Conservation (phyloP, 495 filamentous ascomycete species). For the Xylaria castorea region DNA sequence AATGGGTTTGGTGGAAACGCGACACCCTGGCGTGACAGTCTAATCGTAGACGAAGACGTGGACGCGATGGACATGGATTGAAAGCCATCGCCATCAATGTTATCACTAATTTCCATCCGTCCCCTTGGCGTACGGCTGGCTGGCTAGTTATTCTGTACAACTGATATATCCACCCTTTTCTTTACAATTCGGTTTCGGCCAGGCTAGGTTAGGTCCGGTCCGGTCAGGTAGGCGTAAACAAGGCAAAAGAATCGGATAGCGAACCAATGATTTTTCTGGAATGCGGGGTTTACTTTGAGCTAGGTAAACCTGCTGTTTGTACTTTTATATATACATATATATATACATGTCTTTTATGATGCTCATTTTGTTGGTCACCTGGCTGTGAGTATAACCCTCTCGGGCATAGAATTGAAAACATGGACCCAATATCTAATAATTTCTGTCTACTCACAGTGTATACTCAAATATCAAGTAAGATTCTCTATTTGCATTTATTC, state of each 20-base stretch:
- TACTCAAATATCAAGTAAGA: too few relatives aligned
- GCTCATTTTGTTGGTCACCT: background rate
- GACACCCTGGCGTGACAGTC: background rate
- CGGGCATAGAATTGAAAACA: background rate
- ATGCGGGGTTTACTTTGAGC: background rate
- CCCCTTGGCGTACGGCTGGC: background rate
- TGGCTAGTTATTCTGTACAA: background rate
- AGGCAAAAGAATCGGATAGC: background rate
- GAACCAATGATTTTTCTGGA: too few relatives aligned
- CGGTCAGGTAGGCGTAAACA: slow-evolving; percentile 17
- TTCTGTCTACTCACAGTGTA: background rate
- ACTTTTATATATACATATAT: background rate
- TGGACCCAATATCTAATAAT: background rate
- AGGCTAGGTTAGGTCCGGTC: too few relatives aligned
- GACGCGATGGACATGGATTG: slow-evolving; percentile 79
- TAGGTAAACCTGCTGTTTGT: background rate
- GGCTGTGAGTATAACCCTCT: background rate
- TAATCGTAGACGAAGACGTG: slow-evolving; percentile 49
- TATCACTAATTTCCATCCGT: background rate
- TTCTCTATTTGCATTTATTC: too few relatives aligned
- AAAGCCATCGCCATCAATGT: slow-evolving; percentile 6
- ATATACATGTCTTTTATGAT: background rate
- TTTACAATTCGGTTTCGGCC: background rate
- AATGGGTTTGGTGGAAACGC: background rate
- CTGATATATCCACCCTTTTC: background rate